Percentiles rank a stretch among this genome's conserved stretches.
Conservation (phyloP, 73 alveolate genomes). For the Symbiodinium pilosum region DNA sequence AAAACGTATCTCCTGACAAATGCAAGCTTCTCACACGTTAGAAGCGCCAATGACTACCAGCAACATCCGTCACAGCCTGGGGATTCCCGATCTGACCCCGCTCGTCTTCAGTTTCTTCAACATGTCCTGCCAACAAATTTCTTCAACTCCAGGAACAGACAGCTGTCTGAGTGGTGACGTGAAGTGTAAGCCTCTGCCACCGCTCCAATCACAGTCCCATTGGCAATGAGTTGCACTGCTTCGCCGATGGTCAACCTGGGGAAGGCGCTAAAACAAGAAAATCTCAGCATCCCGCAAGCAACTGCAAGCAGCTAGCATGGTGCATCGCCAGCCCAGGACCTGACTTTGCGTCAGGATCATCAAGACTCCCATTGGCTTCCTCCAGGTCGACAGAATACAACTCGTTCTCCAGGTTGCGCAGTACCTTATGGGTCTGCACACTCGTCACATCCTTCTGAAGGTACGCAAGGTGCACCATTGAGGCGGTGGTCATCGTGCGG, state of each 20-base stretch:
- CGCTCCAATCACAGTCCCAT: slow-evolving; percentile 88
- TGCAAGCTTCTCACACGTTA: no score
- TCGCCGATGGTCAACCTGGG: slow-evolving; percentile 32
- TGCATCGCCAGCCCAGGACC: not conserved
- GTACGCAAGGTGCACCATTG: slow-evolving; percentile 1
- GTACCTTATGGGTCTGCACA: not conserved
- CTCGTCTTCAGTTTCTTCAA: slow-evolving; percentile 45
- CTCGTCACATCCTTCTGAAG: not conserved
- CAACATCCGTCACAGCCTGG: not conserved
- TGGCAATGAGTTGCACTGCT: slow-evolving; percentile 86
- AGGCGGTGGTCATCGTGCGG: slow-evolving; percentile 29
- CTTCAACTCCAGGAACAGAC: not conserved
- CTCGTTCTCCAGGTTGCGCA: slow-evolving; percentile 19
- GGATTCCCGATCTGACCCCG: slow-evolving; percentile 28
- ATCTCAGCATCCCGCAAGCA: not conserved
- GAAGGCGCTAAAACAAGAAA: not conserved
- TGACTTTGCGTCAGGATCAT: not conserved
- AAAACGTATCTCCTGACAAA: slow-evolving; percentile 47
- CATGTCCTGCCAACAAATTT: slow-evolving; percentile 23
- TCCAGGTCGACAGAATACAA: not conserved
- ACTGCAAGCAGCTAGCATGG: not conserved
- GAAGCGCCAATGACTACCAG: not conserved
- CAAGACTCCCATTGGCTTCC: not conserved
- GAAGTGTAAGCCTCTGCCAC: slow-evolving; percentile 48
- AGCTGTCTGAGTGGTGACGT: not conserved